These are phyloP conservation scores for Symbiodinium natans DNA, from an alignment of 73 alveolate species.

Conservation along the genomic window DNA sequence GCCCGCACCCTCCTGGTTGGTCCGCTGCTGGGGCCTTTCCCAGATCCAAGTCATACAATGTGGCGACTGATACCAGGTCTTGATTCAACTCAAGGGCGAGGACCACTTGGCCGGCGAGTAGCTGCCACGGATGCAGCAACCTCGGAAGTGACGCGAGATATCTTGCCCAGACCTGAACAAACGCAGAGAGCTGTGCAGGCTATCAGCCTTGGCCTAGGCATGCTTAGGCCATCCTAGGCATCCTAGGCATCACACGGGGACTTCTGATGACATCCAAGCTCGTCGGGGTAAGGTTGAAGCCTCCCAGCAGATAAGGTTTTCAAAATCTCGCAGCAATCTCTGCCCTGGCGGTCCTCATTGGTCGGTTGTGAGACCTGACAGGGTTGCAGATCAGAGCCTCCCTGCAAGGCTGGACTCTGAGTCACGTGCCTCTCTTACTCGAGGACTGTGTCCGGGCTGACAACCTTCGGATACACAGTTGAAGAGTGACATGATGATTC, in stretches of 20 bases:
- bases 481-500: too few relatives aligned
- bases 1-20: background rate
- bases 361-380: background rate
- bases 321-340: too few relatives aligned
- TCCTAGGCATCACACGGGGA: background rate
- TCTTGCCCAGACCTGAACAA: too few relatives aligned
- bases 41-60: too few relatives aligned
- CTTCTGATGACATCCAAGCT: conserved; percentile 13
- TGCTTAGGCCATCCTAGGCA: too few relatives aligned
- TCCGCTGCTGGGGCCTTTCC: background rate
- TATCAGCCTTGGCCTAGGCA: too few relatives aligned
- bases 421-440: background rate
- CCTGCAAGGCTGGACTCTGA: too few relatives aligned
- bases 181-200: too few relatives aligned
- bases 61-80: too few relatives aligned
- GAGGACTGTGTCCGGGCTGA: background rate
- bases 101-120: background rate
- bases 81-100: background rate
- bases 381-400: background rate
- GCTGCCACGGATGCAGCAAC: background rate
- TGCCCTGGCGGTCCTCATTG: background rate
- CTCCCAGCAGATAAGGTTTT: background rate
- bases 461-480: background rate
- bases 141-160: too few relatives aligned
- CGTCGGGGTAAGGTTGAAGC: background rate